phyloP scores from a whole-genome alignment of 805 yeast genomes.

The Candida boleticola region DNA sequence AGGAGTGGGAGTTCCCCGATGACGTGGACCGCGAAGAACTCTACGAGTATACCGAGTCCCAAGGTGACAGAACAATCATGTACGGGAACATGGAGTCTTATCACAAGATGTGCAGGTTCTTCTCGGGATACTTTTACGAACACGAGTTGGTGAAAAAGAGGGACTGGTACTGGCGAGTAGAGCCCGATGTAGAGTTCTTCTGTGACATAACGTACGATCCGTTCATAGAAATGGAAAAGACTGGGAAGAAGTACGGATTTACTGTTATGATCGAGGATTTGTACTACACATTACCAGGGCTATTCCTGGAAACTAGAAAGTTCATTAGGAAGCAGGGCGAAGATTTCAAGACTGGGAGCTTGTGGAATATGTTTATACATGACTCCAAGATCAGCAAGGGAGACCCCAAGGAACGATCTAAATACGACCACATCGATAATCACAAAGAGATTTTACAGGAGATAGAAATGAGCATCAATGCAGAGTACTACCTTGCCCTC shows the following conservation, averaged over 20 bases:
- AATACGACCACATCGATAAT: constrained; percentile 21
- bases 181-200: constrained; percentile 85
- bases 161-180: constrained; percentile 97
- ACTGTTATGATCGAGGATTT: constrained; percentile 77
- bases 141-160: constrained; percentile 69
- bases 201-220: constrained; percentile 95
- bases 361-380: constrained; percentile 67
- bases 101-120: constrained; percentile 95
- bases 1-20: constrained; percentile 67
- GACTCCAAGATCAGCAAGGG: constrained; percentile 25
- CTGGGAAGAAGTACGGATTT: constrained; percentile 78
- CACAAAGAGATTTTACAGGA: constrained; percentile 20
- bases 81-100: constrained; percentile 82
- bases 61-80: constrained; percentile 80
- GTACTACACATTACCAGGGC: constrained; percentile 75
- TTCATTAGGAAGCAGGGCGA: constrained; percentile 48
- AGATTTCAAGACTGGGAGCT: constrained; percentile 48
- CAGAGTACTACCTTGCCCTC: constrained; percentile 19
- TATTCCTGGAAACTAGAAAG: constrained; percentile 69
- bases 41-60: constrained; percentile 59
- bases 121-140: constrained; percentile 76
- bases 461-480: constrained; percentile 26
- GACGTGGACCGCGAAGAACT: constrained; percentile 41
- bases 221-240: constrained; percentile 70
- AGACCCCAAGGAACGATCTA: constrained; percentile 9